A percentile compares a stretch with the other conserved stretches of the same genome.
These are phyloP conservation scores for Arthrobotrys sphaeroides DNA, from an alignment of 2,329 filamentous ascomycete species.

Conservation along the genomic window DNA sequence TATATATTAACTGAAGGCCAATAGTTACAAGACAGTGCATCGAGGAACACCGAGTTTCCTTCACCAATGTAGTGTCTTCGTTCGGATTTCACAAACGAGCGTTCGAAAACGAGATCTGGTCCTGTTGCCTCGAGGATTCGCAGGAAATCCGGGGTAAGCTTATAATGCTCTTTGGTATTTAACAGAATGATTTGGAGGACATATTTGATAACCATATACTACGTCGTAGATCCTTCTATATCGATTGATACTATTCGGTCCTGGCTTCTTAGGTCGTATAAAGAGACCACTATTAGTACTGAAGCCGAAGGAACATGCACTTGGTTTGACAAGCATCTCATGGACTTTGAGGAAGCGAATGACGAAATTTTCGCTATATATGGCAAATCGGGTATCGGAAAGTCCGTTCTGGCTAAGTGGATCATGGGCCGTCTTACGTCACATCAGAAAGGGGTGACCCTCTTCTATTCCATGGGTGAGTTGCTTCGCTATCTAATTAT, in stretches of 20 bases:
- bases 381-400: conserved; percentile 21
- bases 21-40: conserved; percentile 19
- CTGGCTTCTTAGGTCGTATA: conserved; percentile 27
- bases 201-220: neutral
- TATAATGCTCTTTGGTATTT: neutral
- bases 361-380: conserved; percentile 35
- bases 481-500: neutral
- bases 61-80: conserved; percentile 4
- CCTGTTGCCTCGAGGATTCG: conserved; percentile 18
- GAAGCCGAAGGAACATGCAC: conserved; percentile 31
- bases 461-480: conserved; percentile 38
- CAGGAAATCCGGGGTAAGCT: conserved; percentile 18
- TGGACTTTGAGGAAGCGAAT: conserved; percentile 31
- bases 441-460: conserved; percentile 29
- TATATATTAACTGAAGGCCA: neutral
- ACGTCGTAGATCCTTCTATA: conserved; percentile 2
- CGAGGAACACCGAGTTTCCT: conserved; percentile 16
- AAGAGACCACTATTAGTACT: conserved; percentile 16
- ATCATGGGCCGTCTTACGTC: conserved; percentile 19
- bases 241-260: conserved; percentile 26
- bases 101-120: conserved; percentile 23
- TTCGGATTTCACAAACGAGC: conserved; percentile 8
- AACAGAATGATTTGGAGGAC: neutral
- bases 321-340: conserved; percentile 36
- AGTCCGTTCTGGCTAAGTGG: conserved; percentile 35